Evolutionary conservation across 345 rosid species (phyloP).

Genomic region (Acer campestre): DNA sequence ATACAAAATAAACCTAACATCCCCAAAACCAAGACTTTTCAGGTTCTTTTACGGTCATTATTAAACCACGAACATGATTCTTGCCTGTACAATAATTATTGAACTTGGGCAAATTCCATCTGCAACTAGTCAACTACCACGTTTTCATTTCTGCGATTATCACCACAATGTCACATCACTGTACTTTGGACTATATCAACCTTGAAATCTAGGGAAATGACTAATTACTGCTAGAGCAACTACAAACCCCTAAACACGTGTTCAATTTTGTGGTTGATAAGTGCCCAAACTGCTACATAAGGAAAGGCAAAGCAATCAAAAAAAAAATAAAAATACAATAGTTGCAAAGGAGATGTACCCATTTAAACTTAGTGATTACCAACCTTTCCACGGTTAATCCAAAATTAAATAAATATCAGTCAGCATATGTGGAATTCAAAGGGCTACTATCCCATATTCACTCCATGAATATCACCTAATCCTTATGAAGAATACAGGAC

Average conservation of each 20-base stretch:
- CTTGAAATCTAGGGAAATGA: slow-evolving; percentile 42
- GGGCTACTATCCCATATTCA: background rate
- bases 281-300: slow-evolving; percentile 20
- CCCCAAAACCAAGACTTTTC: slow-evolving; percentile 17
- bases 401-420: background rate
- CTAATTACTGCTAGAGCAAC: slow-evolving; percentile 36
- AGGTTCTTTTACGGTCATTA: slow-evolving; percentile 20
- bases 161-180: slow-evolving; percentile 68
- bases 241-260: slow-evolving; percentile 25
- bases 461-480: slow-evolving; percentile 6
- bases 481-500: background rate
- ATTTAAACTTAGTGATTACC: slow-evolving; percentile 10
- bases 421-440: background rate
- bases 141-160: slow-evolving; percentile 73
- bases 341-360: slow-evolving; percentile 43
- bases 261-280: slow-evolving; percentile 47
- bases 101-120: slow-evolving; percentile 61
- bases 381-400: slow-evolving; percentile 14
- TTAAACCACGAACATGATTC: slow-evolving; percentile 42
- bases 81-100: slow-evolving; percentile 68
- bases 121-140: slow-evolving; percentile 41
- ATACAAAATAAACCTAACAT: slow-evolving; percentile 22
- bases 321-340: background rate
- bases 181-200: slow-evolving; percentile 38
- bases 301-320: slow-evolving; percentile 8